phyloP scores from a whole-genome alignment of 331 rosid species.

The Quercus phellos region DNA sequence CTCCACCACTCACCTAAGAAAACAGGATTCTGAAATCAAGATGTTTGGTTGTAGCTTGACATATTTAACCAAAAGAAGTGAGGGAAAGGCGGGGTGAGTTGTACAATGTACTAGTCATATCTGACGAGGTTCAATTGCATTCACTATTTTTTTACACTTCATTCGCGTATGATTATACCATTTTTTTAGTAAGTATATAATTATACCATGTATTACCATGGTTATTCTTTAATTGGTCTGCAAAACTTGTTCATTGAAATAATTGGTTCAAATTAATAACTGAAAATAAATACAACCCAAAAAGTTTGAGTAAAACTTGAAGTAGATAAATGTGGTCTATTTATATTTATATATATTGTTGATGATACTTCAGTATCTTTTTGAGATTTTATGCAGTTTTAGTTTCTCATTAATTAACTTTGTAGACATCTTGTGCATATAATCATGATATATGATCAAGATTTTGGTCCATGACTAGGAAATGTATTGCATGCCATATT shows the following conservation, averaged over 20 bases:
- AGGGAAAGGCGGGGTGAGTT: not conserved
- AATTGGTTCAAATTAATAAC: not conserved
- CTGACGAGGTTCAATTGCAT: not conserved
- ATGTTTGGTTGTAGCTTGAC: not conserved
- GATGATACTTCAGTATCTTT: not conserved
- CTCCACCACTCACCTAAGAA: not conserved
- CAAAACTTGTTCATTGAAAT: not conserved
- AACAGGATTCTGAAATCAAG: not conserved
- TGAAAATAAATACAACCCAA: not conserved
- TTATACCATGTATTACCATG: not conserved
- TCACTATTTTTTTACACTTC: not conserved
- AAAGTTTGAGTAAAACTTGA: not conserved
- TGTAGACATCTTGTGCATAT: not conserved
- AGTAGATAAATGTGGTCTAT: not conserved
- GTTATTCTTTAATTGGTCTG: not conserved
- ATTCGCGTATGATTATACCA: no score
- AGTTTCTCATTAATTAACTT: not conserved
- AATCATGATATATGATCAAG: not conserved
- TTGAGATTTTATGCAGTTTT: not conserved
- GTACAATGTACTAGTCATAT: no score
- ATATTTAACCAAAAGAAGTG: not conserved
- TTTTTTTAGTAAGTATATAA: not conserved
- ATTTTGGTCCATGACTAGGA: not conserved
- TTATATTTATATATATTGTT: not conserved
- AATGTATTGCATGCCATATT: not conserved